phyloP scores from a whole-genome alignment of 495 filamentous ascomycete species.

The Elaphomyces granulatus region DNA sequence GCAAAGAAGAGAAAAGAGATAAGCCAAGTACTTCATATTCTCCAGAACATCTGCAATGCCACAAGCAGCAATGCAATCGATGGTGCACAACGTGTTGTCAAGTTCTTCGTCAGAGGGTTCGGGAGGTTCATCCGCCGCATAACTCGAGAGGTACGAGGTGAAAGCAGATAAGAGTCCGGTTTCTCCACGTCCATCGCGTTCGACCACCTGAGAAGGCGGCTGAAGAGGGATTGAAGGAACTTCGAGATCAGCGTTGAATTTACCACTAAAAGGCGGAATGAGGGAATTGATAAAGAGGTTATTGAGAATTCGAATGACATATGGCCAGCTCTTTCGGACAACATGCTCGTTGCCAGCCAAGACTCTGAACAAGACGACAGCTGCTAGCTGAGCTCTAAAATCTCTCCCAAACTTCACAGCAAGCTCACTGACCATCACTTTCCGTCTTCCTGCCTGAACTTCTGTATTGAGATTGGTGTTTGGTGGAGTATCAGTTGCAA shows the following conservation, averaged over 20 bases:
- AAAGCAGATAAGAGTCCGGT: slow-evolving; percentile 83
- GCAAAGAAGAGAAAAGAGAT: not conserved
- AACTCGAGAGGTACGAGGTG: slow-evolving; percentile 93
- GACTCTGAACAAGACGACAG: slow-evolving; percentile 84
- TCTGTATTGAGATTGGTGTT: slow-evolving; percentile 90
- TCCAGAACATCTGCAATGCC: slow-evolving; percentile 67
- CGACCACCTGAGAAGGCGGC: slow-evolving; percentile 82
- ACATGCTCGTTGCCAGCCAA: slow-evolving; percentile 67
- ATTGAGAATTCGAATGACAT: slow-evolving; percentile 79
- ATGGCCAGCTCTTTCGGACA: slow-evolving; percentile 66
- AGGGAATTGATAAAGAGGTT: slow-evolving; percentile 95
- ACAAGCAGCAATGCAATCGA: slow-evolving; percentile 87
- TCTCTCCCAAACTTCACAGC: slow-evolving; percentile 95
- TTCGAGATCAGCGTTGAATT: slow-evolving; percentile 52
- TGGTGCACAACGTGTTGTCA: slow-evolving; percentile 85
- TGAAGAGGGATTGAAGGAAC: slow-evolving; percentile 80
- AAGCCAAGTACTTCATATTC: slow-evolving; percentile 54
- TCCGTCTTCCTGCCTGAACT: slow-evolving; percentile 80
- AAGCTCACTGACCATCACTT: slow-evolving; percentile 97
- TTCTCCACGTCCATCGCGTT: slow-evolving; percentile 67
- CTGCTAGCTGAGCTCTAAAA: slow-evolving; percentile 83
- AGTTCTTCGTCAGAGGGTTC: slow-evolving; percentile 96
- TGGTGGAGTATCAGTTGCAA: slow-evolving; percentile 57
- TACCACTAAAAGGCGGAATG: slow-evolving; percentile 68
- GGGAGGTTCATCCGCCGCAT: slow-evolving; percentile 92